Evolutionary conservation across 2,329 filamentous ascomycete species (phyloP).

Genomic region (Magnaporthiopsis incrustans): DNA sequence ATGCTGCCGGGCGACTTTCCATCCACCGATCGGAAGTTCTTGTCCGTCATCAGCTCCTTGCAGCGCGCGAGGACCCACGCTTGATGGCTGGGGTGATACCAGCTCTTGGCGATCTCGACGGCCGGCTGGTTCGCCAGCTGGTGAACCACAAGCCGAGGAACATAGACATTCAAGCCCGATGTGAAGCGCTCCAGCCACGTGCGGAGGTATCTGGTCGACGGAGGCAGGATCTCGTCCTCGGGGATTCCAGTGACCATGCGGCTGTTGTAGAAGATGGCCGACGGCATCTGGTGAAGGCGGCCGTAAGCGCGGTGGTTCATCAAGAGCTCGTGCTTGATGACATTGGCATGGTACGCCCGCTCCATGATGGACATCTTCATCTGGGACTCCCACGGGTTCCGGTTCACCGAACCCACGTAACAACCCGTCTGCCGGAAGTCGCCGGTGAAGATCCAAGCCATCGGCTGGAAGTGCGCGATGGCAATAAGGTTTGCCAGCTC

Average conservation of each 20-base stretch:
- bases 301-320: constrained; percentile 22
- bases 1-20: constrained; percentile 24
- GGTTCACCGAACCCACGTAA: constrained; percentile 22
- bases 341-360: constrained; percentile 16
- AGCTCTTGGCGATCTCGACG: constrained; percentile 25
- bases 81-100: constrained; percentile 31
- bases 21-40: constrained; percentile 23
- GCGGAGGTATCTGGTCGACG: constrained; percentile 12
- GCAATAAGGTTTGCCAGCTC: constrained; percentile 38
- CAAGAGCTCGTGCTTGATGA: constrained; percentile 16
- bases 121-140: neutral
- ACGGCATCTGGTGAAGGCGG: constrained; percentile 30
- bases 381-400: constrained; percentile 14
- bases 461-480: constrained; percentile 32
- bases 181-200: constrained; percentile 13
- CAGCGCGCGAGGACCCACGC: constrained; percentile 27
- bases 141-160: constrained; percentile 30
- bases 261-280: constrained; percentile 31
- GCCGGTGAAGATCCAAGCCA: constrained; percentile 37
- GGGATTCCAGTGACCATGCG: constrained; percentile 27
- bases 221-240: constrained; percentile 11
- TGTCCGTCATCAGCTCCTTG: constrained; percentile 22
- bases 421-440: constrained; percentile 37
- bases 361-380: constrained; percentile 20
- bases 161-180: constrained; percentile 12